These are phyloP conservation scores for Curvularia verruculosa DNA, from an alignment of 2,329 filamentous ascomycete species.

Conservation along the genomic window DNA sequence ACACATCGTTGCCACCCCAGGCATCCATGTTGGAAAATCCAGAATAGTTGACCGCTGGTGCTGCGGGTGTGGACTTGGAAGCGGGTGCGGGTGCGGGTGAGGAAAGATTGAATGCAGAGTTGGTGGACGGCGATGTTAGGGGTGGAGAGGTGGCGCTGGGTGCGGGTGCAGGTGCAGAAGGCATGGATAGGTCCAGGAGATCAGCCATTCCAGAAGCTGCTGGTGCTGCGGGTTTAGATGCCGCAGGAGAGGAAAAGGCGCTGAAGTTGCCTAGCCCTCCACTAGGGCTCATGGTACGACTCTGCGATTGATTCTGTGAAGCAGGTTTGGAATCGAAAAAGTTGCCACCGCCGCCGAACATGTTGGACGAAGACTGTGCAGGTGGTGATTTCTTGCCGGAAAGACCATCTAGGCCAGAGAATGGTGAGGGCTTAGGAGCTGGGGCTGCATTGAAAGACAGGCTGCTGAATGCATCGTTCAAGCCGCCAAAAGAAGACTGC, in stretches of 20 bases:
- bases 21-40: conserved; percentile 68
- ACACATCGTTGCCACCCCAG: conserved; percentile 84
- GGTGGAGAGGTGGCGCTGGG: conserved; percentile 35
- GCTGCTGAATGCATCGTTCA: conserved; percentile 81
- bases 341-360: conserved; percentile 70
- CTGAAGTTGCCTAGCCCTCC: conserved; percentile 67
- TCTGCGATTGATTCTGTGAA: conserved; percentile 50
- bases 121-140: conserved; percentile 51
- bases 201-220: conserved; percentile 69
- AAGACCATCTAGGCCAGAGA: conserved; percentile 66
- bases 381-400: conserved; percentile 47
- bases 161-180: conserved; percentile 41
- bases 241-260: conserved; percentile 65
- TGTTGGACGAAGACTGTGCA: conserved; percentile 56
- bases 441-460: conserved; percentile 63
- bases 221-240: conserved; percentile 54
- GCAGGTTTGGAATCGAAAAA: conserved; percentile 79
- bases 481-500: conserved; percentile 63
- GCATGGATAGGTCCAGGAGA: conserved; percentile 73
- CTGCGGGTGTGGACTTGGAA: conserved; percentile 38
- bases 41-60: conserved; percentile 48
- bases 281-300: conserved; percentile 59
- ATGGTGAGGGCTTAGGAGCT: conserved; percentile 65
- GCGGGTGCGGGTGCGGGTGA: conserved; percentile 44
- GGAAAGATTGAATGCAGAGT: conserved; percentile 73